A percentile compares a stretch with the other conserved stretches of the same genome.
phyloP scores from a whole-genome alignment of 164 flowering plant genomes.

The Berberis vulgaris region DNA sequence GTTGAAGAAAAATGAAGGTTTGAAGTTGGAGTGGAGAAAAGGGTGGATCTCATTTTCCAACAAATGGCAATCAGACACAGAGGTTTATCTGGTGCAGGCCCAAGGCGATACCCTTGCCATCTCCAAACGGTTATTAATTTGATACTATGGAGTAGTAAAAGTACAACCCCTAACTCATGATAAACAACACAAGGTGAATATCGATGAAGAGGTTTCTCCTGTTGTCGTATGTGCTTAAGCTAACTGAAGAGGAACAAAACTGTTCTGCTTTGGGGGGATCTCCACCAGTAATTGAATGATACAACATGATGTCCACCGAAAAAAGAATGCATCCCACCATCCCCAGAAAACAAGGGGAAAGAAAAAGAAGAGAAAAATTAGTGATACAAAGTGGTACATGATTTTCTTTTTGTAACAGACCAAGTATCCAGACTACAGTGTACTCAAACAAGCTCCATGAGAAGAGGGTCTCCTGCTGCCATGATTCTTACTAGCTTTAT shows the following conservation, averaged over 20 bases:
- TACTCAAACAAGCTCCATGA: constrained; percentile 78
- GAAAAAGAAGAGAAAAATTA: neutral
- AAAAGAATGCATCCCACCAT: neutral
- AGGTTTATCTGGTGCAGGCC: constrained; percentile 55
- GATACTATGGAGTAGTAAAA: too few species aligned
- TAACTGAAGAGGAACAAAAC: neutral
- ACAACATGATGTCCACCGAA: constrained; percentile 3
- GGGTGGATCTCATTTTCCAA: constrained; percentile 79
- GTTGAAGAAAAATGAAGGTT: constrained; percentile 36
- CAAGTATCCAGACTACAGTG: neutral
- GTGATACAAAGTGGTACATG: constrained; percentile 19
- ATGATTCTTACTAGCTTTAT: constrained; percentile 76
- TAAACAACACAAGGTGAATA: too few species aligned
- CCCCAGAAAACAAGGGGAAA: neutral
- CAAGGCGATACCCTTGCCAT: constrained; percentile 33
- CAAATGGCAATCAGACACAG: constrained; percentile 63
- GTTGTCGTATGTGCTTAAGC: constrained; percentile 1
- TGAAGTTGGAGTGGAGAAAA: constrained; percentile 66
- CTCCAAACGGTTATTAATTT: too few species aligned
- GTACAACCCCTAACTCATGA: too few species aligned
- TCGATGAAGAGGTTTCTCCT: neutral
- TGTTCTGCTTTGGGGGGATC: neutral
- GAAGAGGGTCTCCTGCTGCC: constrained; percentile 92
- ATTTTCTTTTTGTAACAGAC: neutral
- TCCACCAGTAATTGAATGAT: constrained; percentile 1